Conservation (phyloP, 495 filamentous ascomycete species). For the Letharia columbiana region DNA sequence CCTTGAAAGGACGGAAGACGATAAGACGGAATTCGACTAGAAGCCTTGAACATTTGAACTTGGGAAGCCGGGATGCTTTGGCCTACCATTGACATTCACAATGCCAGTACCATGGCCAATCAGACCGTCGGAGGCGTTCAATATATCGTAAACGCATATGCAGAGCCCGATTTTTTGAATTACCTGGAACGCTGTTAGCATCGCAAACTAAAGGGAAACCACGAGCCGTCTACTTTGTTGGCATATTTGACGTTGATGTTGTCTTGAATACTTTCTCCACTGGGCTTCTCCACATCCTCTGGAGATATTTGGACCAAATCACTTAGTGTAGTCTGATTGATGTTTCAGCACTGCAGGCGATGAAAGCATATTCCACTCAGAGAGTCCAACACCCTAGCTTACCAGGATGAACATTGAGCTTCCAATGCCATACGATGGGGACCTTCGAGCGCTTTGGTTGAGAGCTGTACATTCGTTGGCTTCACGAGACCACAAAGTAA, state of each 20-base stretch:
- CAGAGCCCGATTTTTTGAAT: slow-evolving; percentile 82
- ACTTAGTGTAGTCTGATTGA: slow-evolving; percentile 51
- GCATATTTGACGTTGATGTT: slow-evolving; percentile 93
- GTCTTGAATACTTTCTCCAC: slow-evolving; percentile 74
- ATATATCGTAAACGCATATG: slow-evolving; percentile 80
- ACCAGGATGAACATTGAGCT: slow-evolving; percentile 14
- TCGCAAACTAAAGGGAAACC: background rate
- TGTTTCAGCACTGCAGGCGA: background rate
- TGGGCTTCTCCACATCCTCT: slow-evolving; percentile 72
- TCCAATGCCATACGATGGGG: background rate
- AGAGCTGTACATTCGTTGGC: background rate
- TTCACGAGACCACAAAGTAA: background rate
- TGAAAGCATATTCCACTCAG: background rate
- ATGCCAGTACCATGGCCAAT: slow-evolving; percentile 84
- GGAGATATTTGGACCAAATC: slow-evolving; percentile 89
- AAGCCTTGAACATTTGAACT: background rate
- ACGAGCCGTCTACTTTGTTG: slow-evolving; percentile 57
- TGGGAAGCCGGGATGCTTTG: background rate
- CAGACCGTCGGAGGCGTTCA: slow-evolving; percentile 79
- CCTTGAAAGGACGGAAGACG: slow-evolving; percentile 92
- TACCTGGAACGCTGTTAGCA: slow-evolving; percentile 33
- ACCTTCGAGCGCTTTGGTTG: background rate
- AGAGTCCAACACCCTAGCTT: background rate
- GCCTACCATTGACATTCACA: slow-evolving; percentile 80
- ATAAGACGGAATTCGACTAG: slow-evolving; percentile 83